Evolutionary conservation across 2,329 filamentous ascomycete species (phyloP), one percentile per base, ranked within the genome.

Genomic region (Neonectria neomacrospora): DNA sequence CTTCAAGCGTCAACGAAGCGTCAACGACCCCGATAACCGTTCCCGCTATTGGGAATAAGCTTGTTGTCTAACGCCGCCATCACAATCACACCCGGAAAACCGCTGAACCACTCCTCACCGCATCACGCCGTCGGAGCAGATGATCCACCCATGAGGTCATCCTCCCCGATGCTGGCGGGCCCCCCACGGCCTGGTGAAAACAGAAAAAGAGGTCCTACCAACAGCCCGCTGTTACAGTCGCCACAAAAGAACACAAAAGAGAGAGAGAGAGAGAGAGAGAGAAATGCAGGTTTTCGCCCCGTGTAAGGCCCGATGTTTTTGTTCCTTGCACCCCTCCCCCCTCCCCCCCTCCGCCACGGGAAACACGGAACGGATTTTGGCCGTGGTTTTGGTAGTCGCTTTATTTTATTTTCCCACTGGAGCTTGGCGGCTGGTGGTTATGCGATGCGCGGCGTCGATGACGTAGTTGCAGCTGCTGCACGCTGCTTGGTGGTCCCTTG

Each of bases 71-170:
- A 26, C 42, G 62, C 63, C 32, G 39, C 7, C 44, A 26, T 26
- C 50, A 44, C 28, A 42, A 45, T 42, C 48, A 34, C 37, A 16
- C 41, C 23, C 23, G 23, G 32, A 18, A 51, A 23, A 44, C 30
- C 48, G 16, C 44, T 37, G n/a, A 37, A 42, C 51, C 34, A 32
- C 48, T 39, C 32, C 30, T 41, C 48, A 28, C 47, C 47, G 22
- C 41, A 69, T 70, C 61, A 71, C 70, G 69, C 39, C 63, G 57
- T 47, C 56, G 42, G 7, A 54, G 62, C 70, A 71, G 67, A 69
- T 71, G 70, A 71, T 71, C 67, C 64, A 65, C 67, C 32, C 62
- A 70, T 70, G 69, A 72, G 70, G 70, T 71, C 70, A 71, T 69
- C 53, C 18, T 28, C n/a, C 47, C 41, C 44, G 11, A 20, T 6